A percentile compares a stretch with the other conserved stretches of the same genome.
These are phyloP conservation scores for Sporisorium iseilematis-ciliati DNA, from an alignment of 1,284 basidiomycete species.

Conservation along the genomic window DNA sequence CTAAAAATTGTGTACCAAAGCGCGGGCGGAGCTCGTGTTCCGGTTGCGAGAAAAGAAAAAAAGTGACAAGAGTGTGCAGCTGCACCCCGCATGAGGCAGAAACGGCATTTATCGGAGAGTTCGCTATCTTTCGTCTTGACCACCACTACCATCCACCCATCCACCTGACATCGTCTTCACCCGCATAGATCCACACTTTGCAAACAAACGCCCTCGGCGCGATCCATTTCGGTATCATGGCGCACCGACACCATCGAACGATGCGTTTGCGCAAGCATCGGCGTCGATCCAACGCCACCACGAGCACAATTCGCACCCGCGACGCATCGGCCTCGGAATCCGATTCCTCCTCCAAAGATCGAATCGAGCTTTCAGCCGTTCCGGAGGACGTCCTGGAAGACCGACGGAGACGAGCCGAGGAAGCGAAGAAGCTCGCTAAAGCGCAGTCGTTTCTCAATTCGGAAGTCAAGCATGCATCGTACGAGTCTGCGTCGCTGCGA, in stretches of 20 bases:
- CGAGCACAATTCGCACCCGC: neutral
- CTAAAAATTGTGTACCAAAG: too few species aligned
- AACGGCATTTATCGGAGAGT: too few species aligned
- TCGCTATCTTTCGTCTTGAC: too few species aligned
- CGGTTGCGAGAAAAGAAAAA: too few species aligned
- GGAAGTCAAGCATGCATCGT: constrained; percentile 24
- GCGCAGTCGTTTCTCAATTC: constrained; percentile 34
- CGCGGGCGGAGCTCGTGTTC: too few species aligned
- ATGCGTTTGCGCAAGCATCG: constrained; percentile 43
- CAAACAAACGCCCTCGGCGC: neutral
- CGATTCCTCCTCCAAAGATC: constrained; percentile 20
- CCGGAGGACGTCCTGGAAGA: constrained; percentile 15
- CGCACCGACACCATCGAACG: constrained; percentile 29
- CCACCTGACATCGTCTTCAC: too few species aligned
- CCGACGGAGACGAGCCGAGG: constrained; percentile 13
- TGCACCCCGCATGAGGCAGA: too few species aligned
- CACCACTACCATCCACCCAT: too few species aligned
- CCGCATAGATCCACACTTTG: too few species aligned
- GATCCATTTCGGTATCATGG: constrained; percentile 18
- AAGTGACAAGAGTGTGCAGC: too few species aligned
- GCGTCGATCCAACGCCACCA: constrained; percentile 1
- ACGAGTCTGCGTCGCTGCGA: constrained; percentile 1
- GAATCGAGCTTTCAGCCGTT: neutral
- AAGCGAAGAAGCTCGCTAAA: constrained; percentile 35
- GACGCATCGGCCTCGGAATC: constrained; percentile 20